These are phyloP conservation scores for Phoenix roebelenii DNA, from an alignment of 176 grass and related monocot species.

Conservation along the genomic window DNA sequence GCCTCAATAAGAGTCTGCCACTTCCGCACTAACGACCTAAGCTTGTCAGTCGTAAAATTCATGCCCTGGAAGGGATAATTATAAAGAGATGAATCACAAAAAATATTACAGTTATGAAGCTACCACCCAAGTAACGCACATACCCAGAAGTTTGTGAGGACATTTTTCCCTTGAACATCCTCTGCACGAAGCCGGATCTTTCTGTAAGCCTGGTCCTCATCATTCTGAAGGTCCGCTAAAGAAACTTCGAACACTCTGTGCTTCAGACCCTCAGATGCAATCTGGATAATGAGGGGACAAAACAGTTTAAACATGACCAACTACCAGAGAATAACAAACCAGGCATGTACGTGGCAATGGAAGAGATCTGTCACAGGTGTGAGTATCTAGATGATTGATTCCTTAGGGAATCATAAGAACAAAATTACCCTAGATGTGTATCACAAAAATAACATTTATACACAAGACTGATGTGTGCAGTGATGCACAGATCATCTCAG, in stretches of 20 bases:
- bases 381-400: too few species aligned
- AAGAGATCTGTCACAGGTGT: too few species aligned
- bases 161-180: conserved; percentile 70
- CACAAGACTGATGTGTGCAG: too few species aligned
- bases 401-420: too few species aligned
- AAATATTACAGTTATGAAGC: not conserved
- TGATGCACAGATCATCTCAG: too few species aligned
- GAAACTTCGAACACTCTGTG: conserved; percentile 84
- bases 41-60: conserved; percentile 72
- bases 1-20: conserved; percentile 93
- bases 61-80: conserved; percentile 38
- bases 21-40: conserved; percentile 66
- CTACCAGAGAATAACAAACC: not conserved
- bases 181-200: conserved; percentile 76
- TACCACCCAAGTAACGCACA: not conserved
- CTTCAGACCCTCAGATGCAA: conserved; percentile 84
- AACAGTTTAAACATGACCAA: not conserved
- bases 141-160: conserved; percentile 94
- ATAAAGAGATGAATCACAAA: not conserved
- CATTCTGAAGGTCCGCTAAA: conserved; percentile 69
- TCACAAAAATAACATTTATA: too few species aligned
- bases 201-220: conserved; percentile 85
- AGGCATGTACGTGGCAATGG: too few species aligned
- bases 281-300: conserved; percentile 25
- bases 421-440: too few species aligned